Percentiles rank a stretch among this genome's conserved stretches.
Evolutionary conservation across 176 grass and related monocot species (phyloP).

Genomic region (Metroxylon sagu): DNA sequence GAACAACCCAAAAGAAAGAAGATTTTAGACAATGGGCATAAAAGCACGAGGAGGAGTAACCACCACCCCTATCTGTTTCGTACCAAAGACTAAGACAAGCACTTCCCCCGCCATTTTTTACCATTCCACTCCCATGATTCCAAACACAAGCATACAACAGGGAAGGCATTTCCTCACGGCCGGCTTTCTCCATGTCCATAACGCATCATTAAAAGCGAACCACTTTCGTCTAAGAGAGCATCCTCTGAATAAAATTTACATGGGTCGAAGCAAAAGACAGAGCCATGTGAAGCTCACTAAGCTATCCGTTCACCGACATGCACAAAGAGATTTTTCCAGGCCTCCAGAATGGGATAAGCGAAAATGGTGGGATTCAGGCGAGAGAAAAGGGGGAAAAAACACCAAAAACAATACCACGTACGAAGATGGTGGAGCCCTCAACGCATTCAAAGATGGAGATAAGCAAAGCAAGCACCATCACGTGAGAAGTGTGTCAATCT

Average conservation of each 20-base stretch:
- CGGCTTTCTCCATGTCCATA: too few species aligned
- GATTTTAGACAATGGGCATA: not conserved
- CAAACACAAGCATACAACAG: too few species aligned
- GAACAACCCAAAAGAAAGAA: conserved; percentile 1
- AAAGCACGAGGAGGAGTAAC: not conserved
- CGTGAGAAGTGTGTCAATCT: conserved; percentile 20
- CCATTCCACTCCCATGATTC: too few species aligned
- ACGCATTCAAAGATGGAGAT: conserved; percentile 10
- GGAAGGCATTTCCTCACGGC: too few species aligned
- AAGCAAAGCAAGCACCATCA: conserved; percentile 23
- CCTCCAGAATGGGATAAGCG: not conserved
- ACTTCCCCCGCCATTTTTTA: too few species aligned
- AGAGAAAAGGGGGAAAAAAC: not conserved
- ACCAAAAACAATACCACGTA: not conserved
- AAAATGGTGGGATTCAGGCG: not conserved
- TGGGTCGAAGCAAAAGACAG: not conserved
- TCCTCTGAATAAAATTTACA: too few species aligned
- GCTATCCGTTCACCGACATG: not conserved
- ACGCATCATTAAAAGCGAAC: too few species aligned
- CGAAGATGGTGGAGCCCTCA: not conserved
- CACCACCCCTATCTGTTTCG: not conserved
- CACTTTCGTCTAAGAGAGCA: too few species aligned
- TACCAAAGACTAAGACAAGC: not conserved
- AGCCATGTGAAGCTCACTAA: conserved; percentile 1
- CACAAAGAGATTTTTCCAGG: not conserved